Base-by-base conservation (phyloP, 192 early-diverging fungal species). In the Coemansia sp. region DNA sequence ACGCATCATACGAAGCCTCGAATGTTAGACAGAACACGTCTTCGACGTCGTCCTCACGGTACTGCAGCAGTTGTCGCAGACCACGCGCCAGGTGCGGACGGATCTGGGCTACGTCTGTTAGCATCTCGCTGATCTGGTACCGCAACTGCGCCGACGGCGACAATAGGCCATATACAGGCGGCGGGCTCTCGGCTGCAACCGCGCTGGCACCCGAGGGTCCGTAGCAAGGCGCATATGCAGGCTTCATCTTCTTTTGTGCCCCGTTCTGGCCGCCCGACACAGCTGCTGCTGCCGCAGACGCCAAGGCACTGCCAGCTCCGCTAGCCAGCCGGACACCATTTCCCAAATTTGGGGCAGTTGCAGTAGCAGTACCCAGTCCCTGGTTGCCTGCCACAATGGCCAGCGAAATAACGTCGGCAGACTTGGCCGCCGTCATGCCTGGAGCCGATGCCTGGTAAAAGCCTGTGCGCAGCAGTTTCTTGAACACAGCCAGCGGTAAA, bases 11-110 rank as follows among this genome's bases (percentile, higher is more conserved):
- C 3, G 86, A 85, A 7, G 73, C 70, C 53, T 89, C 86, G 78
- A 97, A 98, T 19, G 87, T 86, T 21, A 90, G 80, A 38, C 91
- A 88, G 65, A 96, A 97, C 4, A 90, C 88, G 54, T 85, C 78
- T 66, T 94, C 92, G 2, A 97, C 88, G 67, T 97, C 91, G 19
- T 88, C 87, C 14, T 79, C 82, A 32, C 87, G 78, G 75, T 88
- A 95, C n/a, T 84, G 82, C n/a, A 98, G 82, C 1, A 98, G 71
- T 60, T 93, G 85, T 17, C 91, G 83, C 43, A 98, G 86, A 2
- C 96, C 94, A 27, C 86, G 86, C 7, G 86, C 90, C 10, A 98
- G 75, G 10, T 86, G 76, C 1, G 90, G 90, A 37, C 87, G 79
- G 61, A 97, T 88, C 22, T 84, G 76, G 11, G 81, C 80, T 21